These are phyloP conservation scores for Saccharum spontaneum DNA, from an alignment of 176 grass and related monocot genomes.

Conservation along the genomic window DNA sequence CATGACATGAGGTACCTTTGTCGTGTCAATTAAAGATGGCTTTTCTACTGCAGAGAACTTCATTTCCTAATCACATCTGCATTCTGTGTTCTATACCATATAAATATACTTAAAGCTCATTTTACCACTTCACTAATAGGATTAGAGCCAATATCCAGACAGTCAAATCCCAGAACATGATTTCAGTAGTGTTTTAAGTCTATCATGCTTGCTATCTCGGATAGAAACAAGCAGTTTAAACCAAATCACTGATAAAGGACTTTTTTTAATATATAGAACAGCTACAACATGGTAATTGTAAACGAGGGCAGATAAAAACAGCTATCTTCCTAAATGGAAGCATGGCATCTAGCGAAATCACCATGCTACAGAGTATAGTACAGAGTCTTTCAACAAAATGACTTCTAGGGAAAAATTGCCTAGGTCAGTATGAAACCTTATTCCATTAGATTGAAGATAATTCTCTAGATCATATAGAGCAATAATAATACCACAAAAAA, in stretches of 20 bases:
- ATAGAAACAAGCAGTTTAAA: not conserved
- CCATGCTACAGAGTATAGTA: not conserved
- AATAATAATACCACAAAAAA: not conserved
- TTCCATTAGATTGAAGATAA: not conserved
- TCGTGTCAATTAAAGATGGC: conserved; percentile 40
- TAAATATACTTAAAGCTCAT: conserved; percentile 35
- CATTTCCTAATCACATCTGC: conserved; percentile 41
- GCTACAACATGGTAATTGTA: not conserved
- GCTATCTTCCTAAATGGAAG: not conserved
- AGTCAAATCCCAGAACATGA: conserved; percentile 2
- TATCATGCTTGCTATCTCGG: not conserved
- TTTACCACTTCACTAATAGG: conserved; percentile 35
- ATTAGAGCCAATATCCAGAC: conserved; percentile 23
- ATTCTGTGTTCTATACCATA: conserved; percentile 38
- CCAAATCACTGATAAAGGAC: not conserved
- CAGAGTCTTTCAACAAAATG: not conserved
- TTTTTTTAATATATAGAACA: not conserved
- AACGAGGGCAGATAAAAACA: not conserved
- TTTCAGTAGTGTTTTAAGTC: not conserved
- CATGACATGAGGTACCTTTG: conserved; percentile 46
- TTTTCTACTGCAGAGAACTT: conserved; percentile 40
- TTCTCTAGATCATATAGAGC: not conserved
- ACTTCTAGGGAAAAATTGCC: not conserved
- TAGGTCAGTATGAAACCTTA: not conserved
- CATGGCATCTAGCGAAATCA: conserved; percentile 2